Conservation (phyloP, 768 basidiomycete species). For the Pleurotus tuber-regium region DNA sequence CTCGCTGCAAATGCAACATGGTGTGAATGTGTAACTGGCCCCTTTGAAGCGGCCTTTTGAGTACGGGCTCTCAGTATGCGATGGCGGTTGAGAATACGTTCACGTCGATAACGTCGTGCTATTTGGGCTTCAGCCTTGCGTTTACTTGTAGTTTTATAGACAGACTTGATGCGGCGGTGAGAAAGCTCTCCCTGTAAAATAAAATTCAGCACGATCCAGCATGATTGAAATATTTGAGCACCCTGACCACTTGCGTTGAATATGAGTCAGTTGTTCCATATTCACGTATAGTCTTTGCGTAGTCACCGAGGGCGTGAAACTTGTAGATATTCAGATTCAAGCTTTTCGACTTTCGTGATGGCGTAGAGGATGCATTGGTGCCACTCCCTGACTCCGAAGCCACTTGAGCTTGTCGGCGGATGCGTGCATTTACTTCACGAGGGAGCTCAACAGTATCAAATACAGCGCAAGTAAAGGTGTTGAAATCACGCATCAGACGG, state of each 20-base stretch:
- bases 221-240: not conserved
- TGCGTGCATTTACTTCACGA: slow-evolving; percentile 1
- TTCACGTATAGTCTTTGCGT: slow-evolving; percentile 23
- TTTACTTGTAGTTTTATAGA: slow-evolving; percentile 31
- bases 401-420: not conserved
- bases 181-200: slow-evolving; percentile 32
- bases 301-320: slow-evolving; percentile 36
- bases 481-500: slow-evolving; percentile 3
- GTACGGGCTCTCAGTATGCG: not conserved
- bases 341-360: slow-evolving; percentile 13
- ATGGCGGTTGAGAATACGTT: not conserved
- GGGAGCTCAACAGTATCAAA: slow-evolving; percentile 7
- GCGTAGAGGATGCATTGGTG: not conserved
- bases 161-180: slow-evolving; percentile 31
- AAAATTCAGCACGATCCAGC: not conserved
- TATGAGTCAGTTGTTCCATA: slow-evolving; percentile 38
- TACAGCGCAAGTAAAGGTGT: not conserved
- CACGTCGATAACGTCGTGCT: slow-evolving; percentile 13
- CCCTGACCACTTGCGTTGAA: slow-evolving; percentile 36
- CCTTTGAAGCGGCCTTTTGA: not conserved
- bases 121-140: slow-evolving; percentile 22
- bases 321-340: slow-evolving; percentile 35
- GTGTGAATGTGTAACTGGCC: slow-evolving; percentile 2
- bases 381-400: not conserved
- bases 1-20: not conserved